Evolutionary conservation across 2,329 filamentous ascomycete species (phyloP).

Genomic region (Cordyceps tenuipes): DNA sequence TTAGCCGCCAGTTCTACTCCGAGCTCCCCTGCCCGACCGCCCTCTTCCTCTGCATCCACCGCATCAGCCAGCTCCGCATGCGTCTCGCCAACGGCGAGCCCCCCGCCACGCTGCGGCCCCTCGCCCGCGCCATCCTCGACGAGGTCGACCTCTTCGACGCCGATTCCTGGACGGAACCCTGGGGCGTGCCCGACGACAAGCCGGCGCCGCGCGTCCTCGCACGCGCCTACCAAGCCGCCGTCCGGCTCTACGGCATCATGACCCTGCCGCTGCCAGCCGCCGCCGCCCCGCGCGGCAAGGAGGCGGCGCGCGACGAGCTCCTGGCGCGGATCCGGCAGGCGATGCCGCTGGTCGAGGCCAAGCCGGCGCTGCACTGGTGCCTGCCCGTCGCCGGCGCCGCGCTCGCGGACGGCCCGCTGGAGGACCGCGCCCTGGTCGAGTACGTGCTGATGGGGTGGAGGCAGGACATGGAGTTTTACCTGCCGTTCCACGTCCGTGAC

Average conservation of each 20-base stretch:
- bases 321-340: not conserved
- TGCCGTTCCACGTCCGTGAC: not conserved
- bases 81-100: not conserved
- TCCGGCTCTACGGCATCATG: slow-evolving; percentile 3
- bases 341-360: not conserved
- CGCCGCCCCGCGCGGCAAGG: not conserved
- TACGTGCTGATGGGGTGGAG: not conserved
- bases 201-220: not conserved
- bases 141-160: not conserved
- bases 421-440: not conserved
- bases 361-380: not conserved
- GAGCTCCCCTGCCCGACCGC: not conserved
- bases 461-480: not conserved
- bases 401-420: not conserved
- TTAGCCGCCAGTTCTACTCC: not conserved
- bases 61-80: not conserved
- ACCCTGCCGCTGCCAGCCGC: not conserved
- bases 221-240: not conserved
- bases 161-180: not conserved
- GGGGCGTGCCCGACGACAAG: not conserved
- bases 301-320: not conserved
- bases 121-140: not conserved
- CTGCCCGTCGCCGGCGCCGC: not conserved
- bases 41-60: slow-evolving; percentile 4
- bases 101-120: not conserved